These are phyloP conservation scores for Cyberlindnera amylophila DNA, from an alignment of 805 yeast genomes.

Conservation along the genomic window DNA sequence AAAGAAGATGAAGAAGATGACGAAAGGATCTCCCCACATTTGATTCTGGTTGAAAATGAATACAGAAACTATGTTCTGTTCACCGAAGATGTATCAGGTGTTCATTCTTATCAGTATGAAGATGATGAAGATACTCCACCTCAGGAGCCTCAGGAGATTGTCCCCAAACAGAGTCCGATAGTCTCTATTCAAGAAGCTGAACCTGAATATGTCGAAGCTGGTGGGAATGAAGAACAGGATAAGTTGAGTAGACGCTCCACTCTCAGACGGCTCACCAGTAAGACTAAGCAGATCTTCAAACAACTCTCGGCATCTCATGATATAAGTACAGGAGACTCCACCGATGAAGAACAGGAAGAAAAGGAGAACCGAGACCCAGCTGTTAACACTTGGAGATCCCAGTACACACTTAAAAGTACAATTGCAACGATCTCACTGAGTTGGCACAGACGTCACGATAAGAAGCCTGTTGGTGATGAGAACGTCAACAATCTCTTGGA, in stretches of 20 bases:
- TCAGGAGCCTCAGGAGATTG: neutral
- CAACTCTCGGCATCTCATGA: conserved; percentile 4
- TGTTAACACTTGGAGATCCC: neutral
- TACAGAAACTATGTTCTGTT: neutral
- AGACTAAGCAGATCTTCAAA: conserved; percentile 13
- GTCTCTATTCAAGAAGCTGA: neutral
- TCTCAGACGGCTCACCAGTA: conserved; percentile 10
- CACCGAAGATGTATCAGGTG: neutral
- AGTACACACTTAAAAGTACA: neutral
- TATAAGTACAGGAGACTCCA: neutral
- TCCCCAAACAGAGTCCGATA: neutral
- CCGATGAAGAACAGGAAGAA: neutral
- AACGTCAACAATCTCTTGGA: conserved; percentile 1
- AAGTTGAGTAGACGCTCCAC: conserved; percentile 8
- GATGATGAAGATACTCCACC: neutral
- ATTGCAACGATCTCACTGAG: conserved; percentile 2
- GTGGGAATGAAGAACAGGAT: neutral
- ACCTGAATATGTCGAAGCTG: neutral
- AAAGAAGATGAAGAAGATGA: neutral
- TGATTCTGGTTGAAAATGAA: neutral
- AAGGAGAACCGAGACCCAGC: conserved; percentile 5
- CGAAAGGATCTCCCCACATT: neutral
- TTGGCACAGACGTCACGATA: conserved; percentile 1
- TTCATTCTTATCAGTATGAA: neutral
- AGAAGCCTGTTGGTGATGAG: neutral